Evolutionary conservation across 169 alveolate species (phyloP).

Genomic region (Ophryocystis elektroscirrha): DNA sequence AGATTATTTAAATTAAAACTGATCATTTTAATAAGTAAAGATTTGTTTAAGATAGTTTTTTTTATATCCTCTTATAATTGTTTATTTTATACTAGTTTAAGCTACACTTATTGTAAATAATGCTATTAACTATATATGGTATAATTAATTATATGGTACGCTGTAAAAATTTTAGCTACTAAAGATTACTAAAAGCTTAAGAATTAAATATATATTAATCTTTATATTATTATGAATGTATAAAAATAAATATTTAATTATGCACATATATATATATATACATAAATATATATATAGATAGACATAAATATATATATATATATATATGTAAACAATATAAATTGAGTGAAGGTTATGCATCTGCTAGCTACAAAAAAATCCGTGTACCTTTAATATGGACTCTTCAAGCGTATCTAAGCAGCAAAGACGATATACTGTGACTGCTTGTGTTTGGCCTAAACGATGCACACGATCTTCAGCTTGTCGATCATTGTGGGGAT

Average conservation of each 20-base stretch:
- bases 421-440: constrained; percentile 54
- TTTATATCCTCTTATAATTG: too few relatives aligned
- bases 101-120: too few relatives aligned
- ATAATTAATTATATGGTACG: too few relatives aligned
- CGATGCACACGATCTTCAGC: constrained; percentile 80
- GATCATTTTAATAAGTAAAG: too few relatives aligned
- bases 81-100: too few relatives aligned
- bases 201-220: too few relatives aligned
- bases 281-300: neutral
- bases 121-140: too few relatives aligned
- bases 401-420: constrained; percentile 67
- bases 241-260: too few relatives aligned
- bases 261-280: neutral
- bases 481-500: constrained; percentile 72
- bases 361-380: neutral
- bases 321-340: neutral
- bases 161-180: too few relatives aligned
- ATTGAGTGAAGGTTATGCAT: neutral
- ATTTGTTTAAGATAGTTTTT: too few relatives aligned
- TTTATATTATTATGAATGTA: too few relatives aligned
- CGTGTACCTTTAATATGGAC: constrained; percentile 37
- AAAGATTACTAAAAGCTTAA: too few relatives aligned
- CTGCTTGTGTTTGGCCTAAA: constrained; percentile 69
- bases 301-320: neutral
- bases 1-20: neutral